Percentiles rank a stretch among this genome's conserved stretches.
Evolutionary conservation across 176 grass and related monocot species (phyloP).

Genomic region (Secale cereale): DNA sequence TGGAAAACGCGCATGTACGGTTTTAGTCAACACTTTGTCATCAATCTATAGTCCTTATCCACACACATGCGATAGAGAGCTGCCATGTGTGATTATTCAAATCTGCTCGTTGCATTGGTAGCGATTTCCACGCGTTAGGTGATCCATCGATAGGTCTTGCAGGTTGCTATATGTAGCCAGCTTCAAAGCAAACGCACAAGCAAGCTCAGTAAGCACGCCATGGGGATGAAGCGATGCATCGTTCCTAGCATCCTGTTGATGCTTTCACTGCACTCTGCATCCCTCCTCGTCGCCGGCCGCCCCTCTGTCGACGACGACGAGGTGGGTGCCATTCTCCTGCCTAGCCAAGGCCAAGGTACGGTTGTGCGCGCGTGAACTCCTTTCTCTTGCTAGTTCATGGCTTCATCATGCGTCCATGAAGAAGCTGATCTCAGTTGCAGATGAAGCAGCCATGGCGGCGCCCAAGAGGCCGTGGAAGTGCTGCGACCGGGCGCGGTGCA

Average conservation of each 20-base stretch:
- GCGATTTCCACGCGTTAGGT: neutral
- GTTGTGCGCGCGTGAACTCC: too few relatives aligned
- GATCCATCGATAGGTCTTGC: neutral
- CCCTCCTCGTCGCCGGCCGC: neutral
- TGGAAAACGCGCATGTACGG: too few relatives aligned
- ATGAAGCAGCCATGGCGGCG: too few relatives aligned
- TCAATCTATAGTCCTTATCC: too few relatives aligned
- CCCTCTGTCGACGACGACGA: neutral
- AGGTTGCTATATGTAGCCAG: neutral
- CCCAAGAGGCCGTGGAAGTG: neutral
- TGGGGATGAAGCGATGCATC: neutral
- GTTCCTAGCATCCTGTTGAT: neutral
- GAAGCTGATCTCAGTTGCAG: too few relatives aligned
- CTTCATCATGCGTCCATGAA: too few relatives aligned
- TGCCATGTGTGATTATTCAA: neutral
- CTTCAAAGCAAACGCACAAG: neutral
- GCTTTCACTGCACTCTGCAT: neutral
- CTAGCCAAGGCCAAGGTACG: too few relatives aligned
- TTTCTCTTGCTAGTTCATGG: too few relatives aligned
- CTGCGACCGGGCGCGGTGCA: neutral
- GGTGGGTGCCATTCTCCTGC: too few relatives aligned
- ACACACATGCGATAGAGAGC: too few relatives aligned
- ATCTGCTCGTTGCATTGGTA: neutral
- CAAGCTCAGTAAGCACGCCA: neutral
- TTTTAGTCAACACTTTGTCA: too few relatives aligned